phyloP scores from a whole-genome alignment of 1,139 yeast species.

The Candida dubliniensis region DNA sequence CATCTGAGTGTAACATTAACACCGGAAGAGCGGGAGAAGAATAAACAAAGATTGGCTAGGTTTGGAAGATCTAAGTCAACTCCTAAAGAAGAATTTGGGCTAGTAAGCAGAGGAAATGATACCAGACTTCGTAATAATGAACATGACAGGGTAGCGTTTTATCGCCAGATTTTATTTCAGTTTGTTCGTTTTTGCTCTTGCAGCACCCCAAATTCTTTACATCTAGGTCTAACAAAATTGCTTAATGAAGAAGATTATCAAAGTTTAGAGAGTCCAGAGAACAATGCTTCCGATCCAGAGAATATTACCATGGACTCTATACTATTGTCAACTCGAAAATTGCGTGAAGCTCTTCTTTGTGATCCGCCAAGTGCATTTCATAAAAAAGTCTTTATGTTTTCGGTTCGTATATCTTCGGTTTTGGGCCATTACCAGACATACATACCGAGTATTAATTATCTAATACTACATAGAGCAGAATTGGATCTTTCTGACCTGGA shows the following conservation, averaged over 20 bases:
- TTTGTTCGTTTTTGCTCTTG: conserved; percentile 31
- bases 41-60: conserved; percentile 18
- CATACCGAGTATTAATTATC: conserved; percentile 50
- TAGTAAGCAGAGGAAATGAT: conserved; percentile 62
- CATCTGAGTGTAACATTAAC: background rate
- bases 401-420: conserved; percentile 47
- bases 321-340: conserved; percentile 38
- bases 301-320: conserved; percentile 25
- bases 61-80: conserved; percentile 14
- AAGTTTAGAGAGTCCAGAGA: background rate
- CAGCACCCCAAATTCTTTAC: conserved; percentile 20
- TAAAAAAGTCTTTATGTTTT: conserved; percentile 49
- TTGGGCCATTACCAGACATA: conserved; percentile 58
- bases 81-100: conserved; percentile 37
- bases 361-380: conserved; percentile 39
- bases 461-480: conserved; percentile 24
- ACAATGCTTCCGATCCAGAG: background rate
- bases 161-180: conserved; percentile 31
- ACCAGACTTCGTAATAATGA: conserved; percentile 45
- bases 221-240: conserved; percentile 17
- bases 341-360: conserved; percentile 55
- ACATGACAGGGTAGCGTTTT: conserved; percentile 38
- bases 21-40: conserved; percentile 14
- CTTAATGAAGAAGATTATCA: conserved; percentile 12
- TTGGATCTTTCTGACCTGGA: conserved; percentile 23